phyloP scores from a whole-genome alignment of 306 rosid species.

The Amphicarpaea edgeworthii region DNA sequence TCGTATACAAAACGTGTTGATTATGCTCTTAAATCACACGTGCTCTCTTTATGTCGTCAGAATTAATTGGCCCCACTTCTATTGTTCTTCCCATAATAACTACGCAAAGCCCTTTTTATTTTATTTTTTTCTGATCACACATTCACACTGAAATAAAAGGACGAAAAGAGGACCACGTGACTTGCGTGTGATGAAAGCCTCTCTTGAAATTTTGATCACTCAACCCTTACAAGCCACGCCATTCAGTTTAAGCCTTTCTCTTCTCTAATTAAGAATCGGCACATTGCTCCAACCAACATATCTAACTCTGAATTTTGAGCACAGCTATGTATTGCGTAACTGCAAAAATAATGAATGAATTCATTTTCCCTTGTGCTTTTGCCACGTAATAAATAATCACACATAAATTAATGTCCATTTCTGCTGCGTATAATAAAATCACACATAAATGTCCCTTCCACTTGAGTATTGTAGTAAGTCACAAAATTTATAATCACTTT shows the following conservation, averaged over 20 bases:
- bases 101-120: constrained; percentile 2
- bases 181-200: constrained; percentile 51
- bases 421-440: constrained; percentile 18
- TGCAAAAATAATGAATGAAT: background rate
- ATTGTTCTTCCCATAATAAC: background rate
- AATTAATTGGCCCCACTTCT: constrained; percentile 11
- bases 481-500: constrained; percentile 43
- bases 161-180: constrained; percentile 48
- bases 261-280: background rate
- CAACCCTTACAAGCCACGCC: constrained; percentile 61
- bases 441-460: background rate
- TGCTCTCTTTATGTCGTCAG: constrained; percentile 15
- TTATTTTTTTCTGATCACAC: background rate
- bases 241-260: constrained; percentile 3
- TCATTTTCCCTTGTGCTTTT: constrained; percentile 3
- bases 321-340: constrained; percentile 30
- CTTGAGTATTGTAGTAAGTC: constrained; percentile 37
- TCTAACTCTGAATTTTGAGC: background rate
- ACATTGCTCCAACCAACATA: constrained; percentile 52
- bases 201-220: constrained; percentile 6
- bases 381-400: too few relatives aligned
- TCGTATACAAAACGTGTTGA: constrained; percentile 39
- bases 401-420: background rate
- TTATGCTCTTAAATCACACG: constrained; percentile 44
- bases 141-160: background rate